phyloP scores from a whole-genome alignment of 495 filamentous ascomycete species.

The Coniosporium apollinis region DNA sequence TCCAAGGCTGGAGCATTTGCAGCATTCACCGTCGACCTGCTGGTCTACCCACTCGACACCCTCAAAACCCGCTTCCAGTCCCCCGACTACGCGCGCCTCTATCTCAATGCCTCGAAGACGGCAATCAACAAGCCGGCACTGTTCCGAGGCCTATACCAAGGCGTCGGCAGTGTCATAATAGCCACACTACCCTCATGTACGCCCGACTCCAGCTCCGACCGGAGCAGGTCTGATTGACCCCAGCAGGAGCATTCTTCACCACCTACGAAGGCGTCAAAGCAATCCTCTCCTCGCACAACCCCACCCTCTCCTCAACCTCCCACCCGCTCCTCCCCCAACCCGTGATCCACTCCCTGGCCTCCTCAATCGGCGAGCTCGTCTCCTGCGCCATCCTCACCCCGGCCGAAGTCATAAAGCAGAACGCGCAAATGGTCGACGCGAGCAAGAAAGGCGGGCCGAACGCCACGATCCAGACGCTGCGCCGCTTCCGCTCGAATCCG shows the following conservation, averaged over 20 bases:
- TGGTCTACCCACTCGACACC: constrained; percentile 73
- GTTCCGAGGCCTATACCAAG: constrained; percentile 71
- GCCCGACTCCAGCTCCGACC: constrained; percentile 4
- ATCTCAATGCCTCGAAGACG: constrained; percentile 36
- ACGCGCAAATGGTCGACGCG: constrained; percentile 56
- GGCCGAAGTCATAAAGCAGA: constrained; percentile 84
- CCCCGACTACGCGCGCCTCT: constrained; percentile 47
- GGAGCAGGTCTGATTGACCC: background rate
- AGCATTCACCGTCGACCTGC: constrained; percentile 61
- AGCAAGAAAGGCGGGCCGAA: constrained; percentile 14
- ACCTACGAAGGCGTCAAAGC: constrained; percentile 66
- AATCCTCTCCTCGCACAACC: constrained; percentile 30
- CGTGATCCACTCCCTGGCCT: constrained; percentile 51
- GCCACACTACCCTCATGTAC: constrained; percentile 71
- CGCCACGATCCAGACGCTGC: constrained; percentile 36
- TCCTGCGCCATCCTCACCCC: constrained; percentile 77
- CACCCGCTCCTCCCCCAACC: constrained; percentile 38
- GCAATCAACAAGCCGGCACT: constrained; percentile 36
- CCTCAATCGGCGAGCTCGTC: constrained; percentile 57
- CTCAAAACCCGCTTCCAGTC: constrained; percentile 76
- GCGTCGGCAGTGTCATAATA: constrained; percentile 74
- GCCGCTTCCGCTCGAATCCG: constrained; percentile 36
- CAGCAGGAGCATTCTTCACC: constrained; percentile 79
- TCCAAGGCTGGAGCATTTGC: constrained; percentile 62
- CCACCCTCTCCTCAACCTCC: constrained; percentile 14